A percentile compares a stretch with the other conserved stretches of the same genome.
Evolutionary conservation across 495 filamentous ascomycete genomes (phyloP).

Genomic region (Talaromyces thailandensis): DNA sequence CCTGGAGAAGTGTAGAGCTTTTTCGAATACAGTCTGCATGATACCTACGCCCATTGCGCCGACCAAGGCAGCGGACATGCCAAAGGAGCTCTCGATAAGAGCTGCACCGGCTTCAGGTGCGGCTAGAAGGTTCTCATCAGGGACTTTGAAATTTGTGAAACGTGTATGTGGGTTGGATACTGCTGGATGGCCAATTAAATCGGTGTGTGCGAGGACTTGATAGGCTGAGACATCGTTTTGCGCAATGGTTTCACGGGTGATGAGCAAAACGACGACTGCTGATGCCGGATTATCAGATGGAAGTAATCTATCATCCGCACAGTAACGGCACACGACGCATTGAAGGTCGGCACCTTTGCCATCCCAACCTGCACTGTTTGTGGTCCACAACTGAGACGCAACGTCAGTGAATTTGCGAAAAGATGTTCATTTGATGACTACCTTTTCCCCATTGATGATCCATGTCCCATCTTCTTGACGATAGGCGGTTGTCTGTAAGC

Average conservation of each 20-base stretch:
- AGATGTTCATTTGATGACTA: slow-evolving; percentile 5
- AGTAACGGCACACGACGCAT: slow-evolving; percentile 42
- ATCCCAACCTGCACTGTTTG: slow-evolving; percentile 47
- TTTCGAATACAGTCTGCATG: slow-evolving; percentile 45
- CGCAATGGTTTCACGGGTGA: slow-evolving; percentile 35
- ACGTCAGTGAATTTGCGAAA: not conserved
- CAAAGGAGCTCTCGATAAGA: slow-evolving; percentile 30
- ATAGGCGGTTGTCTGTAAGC: slow-evolving; percentile 38
- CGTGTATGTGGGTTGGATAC: slow-evolving; percentile 35
- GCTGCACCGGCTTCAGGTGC: slow-evolving; percentile 29
- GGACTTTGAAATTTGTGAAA: slow-evolving; percentile 40
- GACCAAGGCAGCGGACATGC: slow-evolving; percentile 34
- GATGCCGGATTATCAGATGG: slow-evolving; percentile 21
- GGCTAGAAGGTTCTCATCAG: slow-evolving; percentile 33
- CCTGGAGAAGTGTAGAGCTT: slow-evolving; percentile 39
- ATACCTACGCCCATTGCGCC: slow-evolving; percentile 45
- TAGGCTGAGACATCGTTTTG: slow-evolving; percentile 28
- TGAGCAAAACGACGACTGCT: slow-evolving; percentile 36
- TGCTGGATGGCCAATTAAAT: slow-evolving; percentile 35
- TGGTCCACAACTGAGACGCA: slow-evolving; percentile 38
- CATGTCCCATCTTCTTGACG: slow-evolving; percentile 40
- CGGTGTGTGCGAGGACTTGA: slow-evolving; percentile 30
- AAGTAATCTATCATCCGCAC: slow-evolving; percentile 9
- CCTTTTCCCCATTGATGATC: slow-evolving; percentile 49
- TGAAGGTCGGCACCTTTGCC: slow-evolving; percentile 40